Conservation (phyloP, 345 rosid genomes). For the Eutrema japonicum region DNA sequence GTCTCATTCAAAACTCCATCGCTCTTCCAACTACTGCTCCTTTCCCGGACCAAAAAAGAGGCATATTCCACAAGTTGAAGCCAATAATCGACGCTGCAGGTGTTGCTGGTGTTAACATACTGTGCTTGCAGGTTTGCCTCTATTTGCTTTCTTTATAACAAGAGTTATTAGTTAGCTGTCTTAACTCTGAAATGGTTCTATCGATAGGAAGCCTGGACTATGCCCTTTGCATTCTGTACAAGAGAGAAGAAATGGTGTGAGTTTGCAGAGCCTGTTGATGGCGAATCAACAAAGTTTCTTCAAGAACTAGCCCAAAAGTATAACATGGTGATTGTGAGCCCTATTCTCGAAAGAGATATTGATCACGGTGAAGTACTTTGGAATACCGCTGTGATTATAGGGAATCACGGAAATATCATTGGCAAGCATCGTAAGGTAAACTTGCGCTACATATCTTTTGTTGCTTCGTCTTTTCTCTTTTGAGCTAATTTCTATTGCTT, state of each 20-base stretch:
- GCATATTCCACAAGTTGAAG: constrained; percentile 68
- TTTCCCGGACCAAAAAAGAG: constrained; percentile 66
- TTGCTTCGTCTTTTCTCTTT: constrained; percentile 16
- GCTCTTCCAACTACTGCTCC: constrained; percentile 83
- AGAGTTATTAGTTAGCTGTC: neutral
- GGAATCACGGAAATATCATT: constrained; percentile 84
- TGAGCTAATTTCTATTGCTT: constrained; percentile 24
- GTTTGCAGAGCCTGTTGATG: constrained; percentile 88
- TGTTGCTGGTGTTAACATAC: constrained; percentile 83
- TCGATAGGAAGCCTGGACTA: constrained; percentile 89
- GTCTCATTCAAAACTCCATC: constrained; percentile 84
- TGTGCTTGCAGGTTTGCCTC: constrained; percentile 74
- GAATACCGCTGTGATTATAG: constrained; percentile 90
- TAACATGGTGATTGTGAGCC: constrained; percentile 88
- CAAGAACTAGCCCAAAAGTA: constrained; percentile 73
- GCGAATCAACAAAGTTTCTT: constrained; percentile 83
- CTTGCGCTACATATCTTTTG: neutral
- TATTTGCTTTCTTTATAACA: constrained; percentile 7
- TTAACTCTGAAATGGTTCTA: neutral
- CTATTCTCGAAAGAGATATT: constrained; percentile 92
- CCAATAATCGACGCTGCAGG: constrained; percentile 88
- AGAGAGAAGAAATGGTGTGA: constrained; percentile 98
- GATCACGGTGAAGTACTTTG: constrained; percentile 90
- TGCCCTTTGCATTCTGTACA: constrained; percentile 98
- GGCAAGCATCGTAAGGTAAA: constrained; percentile 95